These are phyloP conservation scores for Pisolithus sp. DNA, from an alignment of 768 basidiomycete genomes.

Conservation along the genomic window DNA sequence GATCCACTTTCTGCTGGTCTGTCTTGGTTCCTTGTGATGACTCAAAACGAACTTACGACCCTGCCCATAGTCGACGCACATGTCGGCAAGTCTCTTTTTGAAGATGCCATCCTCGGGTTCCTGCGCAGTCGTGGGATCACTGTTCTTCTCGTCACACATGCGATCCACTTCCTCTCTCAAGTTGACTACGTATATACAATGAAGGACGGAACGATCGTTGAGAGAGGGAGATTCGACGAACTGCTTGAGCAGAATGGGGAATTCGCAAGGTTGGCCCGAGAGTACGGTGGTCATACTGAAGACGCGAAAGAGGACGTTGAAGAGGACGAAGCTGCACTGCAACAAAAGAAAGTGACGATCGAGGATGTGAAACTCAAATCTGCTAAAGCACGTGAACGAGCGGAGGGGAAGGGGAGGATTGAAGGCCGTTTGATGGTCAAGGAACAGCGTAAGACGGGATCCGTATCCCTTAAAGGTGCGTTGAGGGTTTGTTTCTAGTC, in stretches of 20 bases:
- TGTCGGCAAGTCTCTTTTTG: slow-evolving; percentile 64
- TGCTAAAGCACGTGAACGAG: slow-evolving; percentile 26
- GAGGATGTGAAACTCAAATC: slow-evolving; percentile 35
- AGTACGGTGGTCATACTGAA: slow-evolving; percentile 51
- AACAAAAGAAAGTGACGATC: slow-evolving; percentile 13
- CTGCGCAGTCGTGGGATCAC: slow-evolving; percentile 43
- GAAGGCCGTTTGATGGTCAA: slow-evolving; percentile 62
- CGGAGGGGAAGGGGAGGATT: slow-evolving; percentile 53
- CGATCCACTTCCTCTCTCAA: slow-evolving; percentile 46
- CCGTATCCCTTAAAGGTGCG: slow-evolving; percentile 44
- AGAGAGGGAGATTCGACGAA: slow-evolving; percentile 47
- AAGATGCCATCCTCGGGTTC: slow-evolving; percentile 51
- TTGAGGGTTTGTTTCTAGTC: slow-evolving; percentile 4
- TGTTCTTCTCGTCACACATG: slow-evolving; percentile 50
- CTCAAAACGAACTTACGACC: neutral
- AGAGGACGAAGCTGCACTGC: slow-evolving; percentile 12
- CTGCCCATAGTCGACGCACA: slow-evolving; percentile 58
- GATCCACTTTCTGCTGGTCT: slow-evolving; percentile 60
- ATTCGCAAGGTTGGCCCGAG: slow-evolving; percentile 51
- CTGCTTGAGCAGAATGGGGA: slow-evolving; percentile 44
- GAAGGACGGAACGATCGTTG: slow-evolving; percentile 37
- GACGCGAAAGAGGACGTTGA: slow-evolving; percentile 23
- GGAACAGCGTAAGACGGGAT: slow-evolving; percentile 61
- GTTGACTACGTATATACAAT: slow-evolving; percentile 48
- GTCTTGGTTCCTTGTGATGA: slow-evolving; percentile 4